Conservation (phyloP, 75 land plant genomes). For the Pinus tabuliformis region DNA sequence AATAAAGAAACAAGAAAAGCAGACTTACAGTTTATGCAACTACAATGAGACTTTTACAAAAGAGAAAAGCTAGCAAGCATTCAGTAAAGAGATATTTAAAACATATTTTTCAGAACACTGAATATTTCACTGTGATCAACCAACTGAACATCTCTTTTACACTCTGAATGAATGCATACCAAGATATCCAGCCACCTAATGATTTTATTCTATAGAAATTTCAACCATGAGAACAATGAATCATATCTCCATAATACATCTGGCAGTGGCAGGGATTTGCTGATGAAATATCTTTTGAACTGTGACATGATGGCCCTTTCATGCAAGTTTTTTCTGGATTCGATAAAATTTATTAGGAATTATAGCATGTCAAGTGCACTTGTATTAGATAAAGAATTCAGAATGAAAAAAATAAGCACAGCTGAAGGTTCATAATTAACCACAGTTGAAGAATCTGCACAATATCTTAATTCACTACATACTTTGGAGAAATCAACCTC, state of each 20-base stretch:
- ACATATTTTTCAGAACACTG: neutral
- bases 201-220: neutral
- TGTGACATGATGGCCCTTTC: neutral
- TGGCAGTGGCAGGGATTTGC: neutral
- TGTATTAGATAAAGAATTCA: neutral
- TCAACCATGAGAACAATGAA: neutral
- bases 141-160: neutral
- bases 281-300: neutral
- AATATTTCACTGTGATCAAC: neutral
- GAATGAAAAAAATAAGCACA: neutral
- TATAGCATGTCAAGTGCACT: too few relatives aligned
- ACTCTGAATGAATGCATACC: neutral
- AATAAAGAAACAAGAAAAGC: neutral
- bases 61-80: neutral
- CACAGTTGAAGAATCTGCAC: neutral
- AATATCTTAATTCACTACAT: neutral
- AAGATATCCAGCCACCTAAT: neutral
- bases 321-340: neutral
- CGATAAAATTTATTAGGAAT: too few relatives aligned
- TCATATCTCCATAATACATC: neutral
- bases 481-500: neutral
- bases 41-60: slow-evolving; percentile 5
- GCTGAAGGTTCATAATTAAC: neutral
- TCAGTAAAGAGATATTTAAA: neutral
- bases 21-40: neutral